Evolutionary conservation across 306 rosid species (phyloP).

Genomic region (Arachis hypogaea): DNA sequence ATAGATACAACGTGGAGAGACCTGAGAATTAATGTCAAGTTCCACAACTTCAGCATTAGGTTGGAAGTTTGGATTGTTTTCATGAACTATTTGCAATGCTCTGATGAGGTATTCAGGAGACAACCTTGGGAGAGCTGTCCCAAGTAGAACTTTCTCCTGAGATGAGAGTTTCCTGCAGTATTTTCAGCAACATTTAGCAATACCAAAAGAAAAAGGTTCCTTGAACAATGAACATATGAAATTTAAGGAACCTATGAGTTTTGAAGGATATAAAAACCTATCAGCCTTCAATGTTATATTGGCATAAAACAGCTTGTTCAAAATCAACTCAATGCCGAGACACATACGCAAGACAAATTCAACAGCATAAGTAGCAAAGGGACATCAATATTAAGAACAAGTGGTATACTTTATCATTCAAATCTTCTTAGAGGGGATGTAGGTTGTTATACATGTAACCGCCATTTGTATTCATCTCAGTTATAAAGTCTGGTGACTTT

Average conservation of each 20-base stretch:
- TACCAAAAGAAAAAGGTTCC: background rate
- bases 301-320: background rate
- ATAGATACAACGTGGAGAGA: slow-evolving; percentile 27
- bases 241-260: background rate
- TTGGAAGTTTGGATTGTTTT: slow-evolving; percentile 67
- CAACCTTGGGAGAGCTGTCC: slow-evolving; percentile 51
- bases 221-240: background rate
- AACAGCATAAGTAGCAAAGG: background rate
- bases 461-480: background rate
- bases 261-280: background rate
- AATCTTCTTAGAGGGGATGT: background rate
- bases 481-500: slow-evolving; percentile 5
- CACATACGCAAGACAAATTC: background rate
- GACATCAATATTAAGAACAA: background rate
- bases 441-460: background rate
- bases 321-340: slow-evolving; percentile 4
- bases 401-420: background rate
- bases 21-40: slow-evolving; percentile 84
- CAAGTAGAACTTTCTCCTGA: slow-evolving; percentile 63
- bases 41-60: slow-evolving; percentile 55
- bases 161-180: slow-evolving; percentile 58
- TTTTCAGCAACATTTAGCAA: slow-evolving; percentile 8
- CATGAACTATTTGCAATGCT: slow-evolving; percentile 65
- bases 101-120: slow-evolving; percentile 57
- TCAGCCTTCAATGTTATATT: background rate